phyloP scores from a whole-genome alignment of 345 rosid species.

The Clausena lansium region DNA sequence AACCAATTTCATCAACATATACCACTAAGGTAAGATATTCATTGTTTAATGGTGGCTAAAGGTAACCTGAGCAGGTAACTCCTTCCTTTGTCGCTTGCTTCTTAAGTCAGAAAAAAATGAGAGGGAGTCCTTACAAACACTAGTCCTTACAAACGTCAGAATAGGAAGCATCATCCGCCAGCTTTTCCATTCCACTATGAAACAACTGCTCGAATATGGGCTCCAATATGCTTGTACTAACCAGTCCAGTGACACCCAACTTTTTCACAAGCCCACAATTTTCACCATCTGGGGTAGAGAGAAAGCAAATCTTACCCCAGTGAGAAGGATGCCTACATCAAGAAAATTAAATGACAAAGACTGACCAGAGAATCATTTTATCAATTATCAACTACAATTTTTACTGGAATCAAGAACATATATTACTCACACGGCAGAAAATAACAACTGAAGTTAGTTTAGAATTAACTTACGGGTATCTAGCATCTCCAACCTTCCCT shows the following conservation, averaged over 20 bases:
- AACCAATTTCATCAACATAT: not conserved
- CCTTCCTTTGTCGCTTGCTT: slow-evolving; percentile 54
- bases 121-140: slow-evolving; percentile 56
- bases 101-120: slow-evolving; percentile 57
- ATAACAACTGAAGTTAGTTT: not conserved
- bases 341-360: slow-evolving; percentile 23
- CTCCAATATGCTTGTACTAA: slow-evolving; percentile 54
- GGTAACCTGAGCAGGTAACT: slow-evolving; percentile 62
- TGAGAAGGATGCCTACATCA: slow-evolving; percentile 87
- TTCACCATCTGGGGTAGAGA: slow-evolving; percentile 96
- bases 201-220: slow-evolving; percentile 40
- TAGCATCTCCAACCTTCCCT: slow-evolving; percentile 96
- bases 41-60: not conserved
- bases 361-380: not conserved
- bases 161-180: slow-evolving; percentile 51
- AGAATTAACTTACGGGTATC: slow-evolving; percentile 82
- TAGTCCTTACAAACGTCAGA: slow-evolving; percentile 58
- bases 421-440: not conserved
- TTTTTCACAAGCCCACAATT: slow-evolving; percentile 98
- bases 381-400: not conserved
- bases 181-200: slow-evolving; percentile 67
- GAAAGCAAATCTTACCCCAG: slow-evolving; percentile 94
- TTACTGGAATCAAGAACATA: not conserved
- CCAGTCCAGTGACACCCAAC: slow-evolving; percentile 74
- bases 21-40: not conserved